Conservation (phyloP, 176 grass and related monocot genomes). For the Ananas comosus region DNA sequence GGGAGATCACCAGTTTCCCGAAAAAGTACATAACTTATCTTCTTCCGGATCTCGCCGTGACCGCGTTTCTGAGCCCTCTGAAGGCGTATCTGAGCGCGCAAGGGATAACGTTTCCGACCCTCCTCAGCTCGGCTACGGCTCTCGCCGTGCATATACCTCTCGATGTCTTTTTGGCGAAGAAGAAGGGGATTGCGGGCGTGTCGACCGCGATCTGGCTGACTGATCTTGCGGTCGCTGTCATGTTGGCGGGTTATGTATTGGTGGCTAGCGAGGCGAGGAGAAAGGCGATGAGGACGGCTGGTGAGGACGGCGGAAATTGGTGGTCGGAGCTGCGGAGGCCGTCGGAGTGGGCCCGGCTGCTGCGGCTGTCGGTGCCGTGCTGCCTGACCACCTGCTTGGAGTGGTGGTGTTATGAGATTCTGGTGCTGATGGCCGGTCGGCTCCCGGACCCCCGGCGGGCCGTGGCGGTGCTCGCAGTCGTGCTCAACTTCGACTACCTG, state of each 20-base stretch:
- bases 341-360: slow-evolving; percentile 28
- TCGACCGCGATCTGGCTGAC: slow-evolving; percentile 60
- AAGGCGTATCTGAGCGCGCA: slow-evolving; percentile 78
- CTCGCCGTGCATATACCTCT: slow-evolving; percentile 63
- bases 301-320: not conserved
- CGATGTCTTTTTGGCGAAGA: slow-evolving; percentile 32
- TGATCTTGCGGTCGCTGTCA: slow-evolving; percentile 35
- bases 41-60: slow-evolving; percentile 60
- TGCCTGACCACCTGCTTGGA: slow-evolving; percentile 87
- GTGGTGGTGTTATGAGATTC: slow-evolving; percentile 99
- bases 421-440: slow-evolving; percentile 68
- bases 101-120: slow-evolving; percentile 61
- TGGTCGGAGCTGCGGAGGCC: slow-evolving; percentile 19
- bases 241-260: slow-evolving; percentile 39
- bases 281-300: not conserved
- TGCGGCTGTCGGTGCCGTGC: slow-evolving; percentile 48
- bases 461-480: slow-evolving; percentile 61
- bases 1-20: slow-evolving; percentile 42
- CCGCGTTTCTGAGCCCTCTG: slow-evolving; percentile 55
- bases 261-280: slow-evolving; percentile 13
- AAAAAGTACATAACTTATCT: slow-evolving; percentile 38
- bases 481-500: slow-evolving; percentile 93
- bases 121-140: slow-evolving; percentile 36
- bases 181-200: slow-evolving; percentile 51
- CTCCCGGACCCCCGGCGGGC: slow-evolving; percentile 57